Percentiles rank a stretch among this genome's conserved stretches.
Evolutionary conservation across 73 alveolate genomes (phyloP).

Genomic region (Stentor roeselii): DNA sequence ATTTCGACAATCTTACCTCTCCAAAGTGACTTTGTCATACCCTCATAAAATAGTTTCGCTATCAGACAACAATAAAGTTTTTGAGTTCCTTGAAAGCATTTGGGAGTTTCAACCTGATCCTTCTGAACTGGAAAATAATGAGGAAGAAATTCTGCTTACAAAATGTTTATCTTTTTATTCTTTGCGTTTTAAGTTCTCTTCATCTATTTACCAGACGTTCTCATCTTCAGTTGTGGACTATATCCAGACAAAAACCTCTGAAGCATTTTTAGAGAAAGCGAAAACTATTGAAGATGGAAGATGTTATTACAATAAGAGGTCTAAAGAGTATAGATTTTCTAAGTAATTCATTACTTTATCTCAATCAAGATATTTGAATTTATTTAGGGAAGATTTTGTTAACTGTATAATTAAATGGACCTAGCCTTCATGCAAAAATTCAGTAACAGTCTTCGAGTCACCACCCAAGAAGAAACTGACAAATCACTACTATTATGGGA

Average conservation of each 20-base stretch:
- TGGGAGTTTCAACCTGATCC: slow-evolving; percentile 9
- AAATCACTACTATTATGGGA: slow-evolving; percentile 34
- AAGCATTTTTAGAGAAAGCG: too few relatives aligned
- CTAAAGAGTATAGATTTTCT: too few relatives aligned
- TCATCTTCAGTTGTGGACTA: background rate
- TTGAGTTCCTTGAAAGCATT: slow-evolving; percentile 17
- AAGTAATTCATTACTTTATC: too few relatives aligned
- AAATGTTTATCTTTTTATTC: slow-evolving; percentile 13
- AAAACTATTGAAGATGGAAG: too few relatives aligned
- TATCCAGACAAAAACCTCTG: too few relatives aligned
- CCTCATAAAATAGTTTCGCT: slow-evolving; percentile 4
- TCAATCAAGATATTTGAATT: too few relatives aligned
- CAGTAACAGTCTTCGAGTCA: too few relatives aligned
- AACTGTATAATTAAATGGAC: too few relatives aligned
- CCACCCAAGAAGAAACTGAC: background rate
- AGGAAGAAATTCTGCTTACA: background rate
- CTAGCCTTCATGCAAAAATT: too few relatives aligned
- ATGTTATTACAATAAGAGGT: too few relatives aligned
- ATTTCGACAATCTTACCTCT: background rate
- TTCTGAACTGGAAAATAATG: background rate
- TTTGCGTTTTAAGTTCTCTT: background rate
- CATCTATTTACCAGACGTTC: background rate
- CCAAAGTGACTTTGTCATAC: background rate
- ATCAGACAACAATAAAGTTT: background rate
- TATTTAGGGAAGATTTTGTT: too few relatives aligned